These are phyloP conservation scores for Dryas drummondii DNA, from an alignment of 306 rosid genomes.

Conservation along the genomic window DNA sequence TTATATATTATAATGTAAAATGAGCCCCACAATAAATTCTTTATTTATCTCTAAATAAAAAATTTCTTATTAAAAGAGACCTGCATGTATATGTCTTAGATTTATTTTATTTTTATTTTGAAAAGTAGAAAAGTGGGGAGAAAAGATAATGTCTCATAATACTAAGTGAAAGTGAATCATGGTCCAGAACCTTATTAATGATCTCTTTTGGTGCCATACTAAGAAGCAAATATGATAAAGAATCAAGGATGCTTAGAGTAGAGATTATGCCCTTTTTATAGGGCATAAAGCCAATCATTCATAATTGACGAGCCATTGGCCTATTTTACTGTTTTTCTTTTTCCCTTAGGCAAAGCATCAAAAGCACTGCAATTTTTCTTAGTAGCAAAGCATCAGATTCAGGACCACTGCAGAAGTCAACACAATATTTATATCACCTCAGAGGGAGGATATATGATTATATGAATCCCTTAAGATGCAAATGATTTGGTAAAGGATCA, in stretches of 20 bases:
- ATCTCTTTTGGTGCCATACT: slow-evolving; percentile 27
- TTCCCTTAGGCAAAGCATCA: neutral
- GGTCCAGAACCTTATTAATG: neutral
- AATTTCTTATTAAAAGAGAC: too few species aligned
- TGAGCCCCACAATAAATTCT: too few species aligned
- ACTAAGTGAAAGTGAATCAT: neutral
- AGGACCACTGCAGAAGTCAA: slow-evolving; percentile 22
- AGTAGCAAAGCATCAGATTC: slow-evolving; percentile 21
- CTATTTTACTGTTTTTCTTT: slow-evolving; percentile 1
- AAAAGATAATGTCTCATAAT: neutral
- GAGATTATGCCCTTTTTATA: slow-evolving; percentile 1
- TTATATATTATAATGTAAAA: too few species aligned
- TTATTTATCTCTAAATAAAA: too few species aligned
- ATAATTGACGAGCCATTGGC: slow-evolving; percentile 8
- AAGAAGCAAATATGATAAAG: slow-evolving; percentile 26
- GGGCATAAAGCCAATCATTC: slow-evolving; percentile 30
- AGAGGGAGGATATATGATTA: neutral
- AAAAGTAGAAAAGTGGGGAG: neutral
- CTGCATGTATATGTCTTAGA: neutral
- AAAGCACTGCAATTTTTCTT: slow-evolving; percentile 14
- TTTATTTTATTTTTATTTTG: neutral
- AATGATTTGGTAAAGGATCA: slow-evolving; percentile 11
- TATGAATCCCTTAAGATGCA: neutral
- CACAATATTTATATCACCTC: neutral
- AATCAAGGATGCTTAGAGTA: slow-evolving; percentile 26